Base-by-base conservation (phyloP, 805 yeast genomes). In the Starmerella stigmatis region DNA sequence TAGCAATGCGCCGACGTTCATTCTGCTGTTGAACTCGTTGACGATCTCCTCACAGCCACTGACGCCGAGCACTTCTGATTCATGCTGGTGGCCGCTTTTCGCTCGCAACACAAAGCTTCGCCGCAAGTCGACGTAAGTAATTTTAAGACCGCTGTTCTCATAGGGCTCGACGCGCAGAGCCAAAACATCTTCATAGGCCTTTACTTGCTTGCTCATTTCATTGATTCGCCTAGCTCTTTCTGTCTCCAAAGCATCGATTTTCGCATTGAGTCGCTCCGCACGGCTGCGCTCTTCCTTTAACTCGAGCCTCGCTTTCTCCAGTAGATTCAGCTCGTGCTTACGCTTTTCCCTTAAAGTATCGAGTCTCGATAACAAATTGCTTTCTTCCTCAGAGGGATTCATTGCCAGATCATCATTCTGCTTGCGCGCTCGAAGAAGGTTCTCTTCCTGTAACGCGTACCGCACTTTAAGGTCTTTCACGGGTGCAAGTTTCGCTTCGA, bases 1-100 rank as follows among this genome's bases (percentile, higher is more conserved):
- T 3, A 36, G 40, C 13, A 36, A 21, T n/a, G 40, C 40, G 13
- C 40, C 40, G 17, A 36, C 40, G 40, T 36, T 36, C 11, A 7
- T 16, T 23, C 40, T 23, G 4, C 29, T 20, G 15, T 36, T 36
- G 17, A 36, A 36, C 11, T 36, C 40, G 12, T 29, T 21, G 11
- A 12, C 30, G 5, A 36, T 23, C 5, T n/a, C 16, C 9, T 36
- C 40, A 25, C 40, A 36, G n/a, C 40, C 40, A 15, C 40, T 36
- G 7, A 36, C 21, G n/a, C 40, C 40, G 16, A 15, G 12, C 3
- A 36, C 25, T 23, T 36, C 40, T 8, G 26, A 8, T 8, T 23
- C 15, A 5, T 16, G 22, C 4, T 3, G 4, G 10, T 15, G 22
- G 10, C 13, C 15, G 13, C 16, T 16, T 5, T 23, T 36, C 1